Percentiles rank a stretch among this genome's conserved stretches.
Evolutionary conservation across 345 rosid genomes (phyloP).

Genomic region (Dimocarpus longan): DNA sequence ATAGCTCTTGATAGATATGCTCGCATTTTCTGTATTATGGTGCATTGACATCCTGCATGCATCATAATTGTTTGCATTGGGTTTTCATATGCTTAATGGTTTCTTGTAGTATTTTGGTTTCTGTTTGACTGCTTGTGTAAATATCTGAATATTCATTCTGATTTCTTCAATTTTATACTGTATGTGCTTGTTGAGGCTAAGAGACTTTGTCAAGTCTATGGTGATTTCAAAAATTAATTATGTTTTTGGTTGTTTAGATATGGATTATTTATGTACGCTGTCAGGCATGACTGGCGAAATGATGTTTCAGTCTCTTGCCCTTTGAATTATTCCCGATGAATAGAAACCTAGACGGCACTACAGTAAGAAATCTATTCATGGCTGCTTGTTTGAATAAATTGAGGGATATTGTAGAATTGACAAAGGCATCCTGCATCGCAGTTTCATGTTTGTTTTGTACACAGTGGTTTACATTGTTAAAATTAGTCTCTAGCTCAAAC

Average conservation of each 20-base stretch:
- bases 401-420: not conserved
- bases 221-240: not conserved
- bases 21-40: not conserved
- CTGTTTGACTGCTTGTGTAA: not conserved
- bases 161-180: not conserved
- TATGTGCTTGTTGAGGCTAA: not conserved
- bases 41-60: not conserved
- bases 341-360: not conserved
- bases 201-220: not conserved
- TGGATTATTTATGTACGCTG: slow-evolving; percentile 1
- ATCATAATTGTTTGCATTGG: not conserved
- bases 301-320: not conserved
- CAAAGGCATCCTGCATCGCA: not conserved
- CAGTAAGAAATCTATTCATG: not conserved
- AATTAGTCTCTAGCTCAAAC: not conserved
- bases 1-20: not conserved
- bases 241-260: slow-evolving; percentile 7
- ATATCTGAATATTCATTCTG: not conserved
- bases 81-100: not conserved
- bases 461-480: not conserved
- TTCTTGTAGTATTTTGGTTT: not conserved
- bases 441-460: slow-evolving; percentile 4
- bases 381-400: not conserved
- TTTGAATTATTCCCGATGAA: not conserved
- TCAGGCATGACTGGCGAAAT: not conserved